Conservation (phyloP, 371 early-diverging fungal species). For the Mucor mucedo region DNA sequence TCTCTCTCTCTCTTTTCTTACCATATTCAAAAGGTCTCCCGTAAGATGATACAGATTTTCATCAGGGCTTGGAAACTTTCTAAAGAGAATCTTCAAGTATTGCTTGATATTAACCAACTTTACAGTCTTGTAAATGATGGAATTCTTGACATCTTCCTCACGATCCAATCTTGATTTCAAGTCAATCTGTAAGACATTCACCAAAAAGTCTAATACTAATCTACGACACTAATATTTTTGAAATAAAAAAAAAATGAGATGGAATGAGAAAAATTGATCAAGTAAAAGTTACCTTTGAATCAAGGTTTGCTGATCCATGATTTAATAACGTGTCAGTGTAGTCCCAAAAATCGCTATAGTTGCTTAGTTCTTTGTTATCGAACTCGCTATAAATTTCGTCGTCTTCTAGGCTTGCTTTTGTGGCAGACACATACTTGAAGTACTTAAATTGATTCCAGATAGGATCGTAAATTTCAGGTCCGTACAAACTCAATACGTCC, state of each 20-base stretch:
- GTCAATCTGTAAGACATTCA: slow-evolving; percentile 26
- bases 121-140: slow-evolving; percentile 18
- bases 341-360: slow-evolving; percentile 27
- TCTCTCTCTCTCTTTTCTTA: background rate
- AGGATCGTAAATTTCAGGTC: slow-evolving; percentile 18
- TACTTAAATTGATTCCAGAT: slow-evolving; percentile 26
- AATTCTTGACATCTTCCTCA: slow-evolving; percentile 7
- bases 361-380: slow-evolving; percentile 10
- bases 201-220: slow-evolving; percentile 23
- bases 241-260: too few species aligned
- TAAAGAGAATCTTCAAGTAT: slow-evolving; percentile 19
- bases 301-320: slow-evolving; percentile 2
- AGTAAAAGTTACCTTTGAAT: slow-evolving; percentile 12
- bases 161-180: slow-evolving; percentile 16
- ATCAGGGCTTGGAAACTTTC: slow-evolving; percentile 11
- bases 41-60: slow-evolving; percentile 9
- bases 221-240: slow-evolving; percentile 11
- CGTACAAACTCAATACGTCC: slow-evolving; percentile 25
- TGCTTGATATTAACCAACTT: slow-evolving; percentile 15
- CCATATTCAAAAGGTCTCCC: slow-evolving; percentile 25
- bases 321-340: slow-evolving; percentile 10
- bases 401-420: background rate
- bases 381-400: slow-evolving; percentile 21
- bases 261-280: background rate
- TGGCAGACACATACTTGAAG: slow-evolving; percentile 4